Conservation (phyloP, 116 monocot genomes). For the Phalaenopsis hybrid region DNA sequence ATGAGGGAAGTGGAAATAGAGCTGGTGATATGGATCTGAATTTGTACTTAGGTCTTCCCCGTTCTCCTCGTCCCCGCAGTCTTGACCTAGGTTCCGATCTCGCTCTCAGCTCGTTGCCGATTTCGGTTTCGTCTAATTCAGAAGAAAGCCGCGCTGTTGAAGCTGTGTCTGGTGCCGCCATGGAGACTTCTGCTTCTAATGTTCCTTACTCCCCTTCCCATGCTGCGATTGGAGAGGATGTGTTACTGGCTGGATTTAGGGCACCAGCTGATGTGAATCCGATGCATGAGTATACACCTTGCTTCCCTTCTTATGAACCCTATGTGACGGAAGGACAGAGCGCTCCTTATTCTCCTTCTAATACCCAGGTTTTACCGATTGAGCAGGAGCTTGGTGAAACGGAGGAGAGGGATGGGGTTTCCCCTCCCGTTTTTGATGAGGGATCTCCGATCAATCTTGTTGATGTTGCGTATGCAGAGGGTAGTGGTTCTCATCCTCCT, state of each 20-base stretch:
- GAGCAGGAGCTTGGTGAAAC: neutral
- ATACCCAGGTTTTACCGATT: neutral
- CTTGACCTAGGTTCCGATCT: slow-evolving; percentile 36
- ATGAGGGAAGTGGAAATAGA: slow-evolving; percentile 19
- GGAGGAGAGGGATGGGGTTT: neutral
- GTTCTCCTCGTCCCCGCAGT: slow-evolving; percentile 20
- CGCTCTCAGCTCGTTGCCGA: slow-evolving; percentile 27
- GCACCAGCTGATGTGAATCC: neutral
- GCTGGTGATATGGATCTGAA: slow-evolving; percentile 33
- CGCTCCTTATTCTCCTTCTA: slow-evolving; percentile 8
- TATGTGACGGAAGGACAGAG: slow-evolving; percentile 5
- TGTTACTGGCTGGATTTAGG: neutral
- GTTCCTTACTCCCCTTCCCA: slow-evolving; percentile 32
- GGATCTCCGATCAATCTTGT: neutral
- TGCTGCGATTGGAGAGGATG: slow-evolving; percentile 9
- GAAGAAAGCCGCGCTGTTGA: slow-evolving; percentile 21
- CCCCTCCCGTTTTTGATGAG: neutral
- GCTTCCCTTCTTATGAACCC: slow-evolving; percentile 4
- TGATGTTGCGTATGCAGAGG: slow-evolving; percentile 7
- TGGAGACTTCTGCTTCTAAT: slow-evolving; percentile 20
- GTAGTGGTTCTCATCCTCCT: slow-evolving; percentile 4
- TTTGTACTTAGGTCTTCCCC: slow-evolving; percentile 32
- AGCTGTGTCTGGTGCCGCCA: neutral
- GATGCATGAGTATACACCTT: slow-evolving; percentile 2
- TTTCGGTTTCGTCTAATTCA: slow-evolving; percentile 19